Evolutionary conservation across 495 filamentous ascomycete species (phyloP), one percentile per base, ranked within the genome.

Genomic region (Jackrogersella minutella): DNA sequence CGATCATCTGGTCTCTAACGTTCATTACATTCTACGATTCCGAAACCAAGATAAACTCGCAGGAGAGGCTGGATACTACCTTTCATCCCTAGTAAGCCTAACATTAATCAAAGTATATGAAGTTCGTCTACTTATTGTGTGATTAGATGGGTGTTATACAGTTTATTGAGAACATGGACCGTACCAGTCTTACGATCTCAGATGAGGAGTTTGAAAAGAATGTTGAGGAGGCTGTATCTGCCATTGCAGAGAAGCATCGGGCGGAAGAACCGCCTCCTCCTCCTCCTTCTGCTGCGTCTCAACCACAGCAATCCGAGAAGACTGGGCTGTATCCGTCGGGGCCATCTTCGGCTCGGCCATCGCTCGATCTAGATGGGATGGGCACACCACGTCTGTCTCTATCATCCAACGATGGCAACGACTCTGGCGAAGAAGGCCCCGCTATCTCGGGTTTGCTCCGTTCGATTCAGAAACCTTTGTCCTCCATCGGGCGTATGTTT

Each of bases 11-110:
- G 92, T 97, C 28, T 97, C 93, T 51, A 99, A 99, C 72, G 93
- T 98, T 5, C 95, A 98, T 75, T 99, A 99, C 74, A 98, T 99
- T 58, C 81, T 97, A 39, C 87, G 96, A 16, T 99, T 99, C 78
- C 87, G 95, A 57, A 96, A 97, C 69, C 96, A 97, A 74, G 96
- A 99, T 33, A 99, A 98, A 72, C 86, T 98, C 0, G 90, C 91
- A 40, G 95, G 95, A 5, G 95, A 99, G 80, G 94, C 96, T 16
- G 95, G 95, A 16, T 99, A 99, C 74, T 99, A 99, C 74, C 83
- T 98, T 26, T 97, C 94, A 30, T 97, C 94, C n/a, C 79, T 99
- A 75, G 92, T 94, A 78, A 71, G 86, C 16, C 28, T 16, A 51
- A 10, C 28, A 14, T 4, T 11, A 31, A 1, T 36, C 7, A 13